A percentile compares a stretch with the other conserved stretches of the same genome.
Conservation (phyloP, 345 rosid species). For the Aquilaria malaccensis region DNA sequence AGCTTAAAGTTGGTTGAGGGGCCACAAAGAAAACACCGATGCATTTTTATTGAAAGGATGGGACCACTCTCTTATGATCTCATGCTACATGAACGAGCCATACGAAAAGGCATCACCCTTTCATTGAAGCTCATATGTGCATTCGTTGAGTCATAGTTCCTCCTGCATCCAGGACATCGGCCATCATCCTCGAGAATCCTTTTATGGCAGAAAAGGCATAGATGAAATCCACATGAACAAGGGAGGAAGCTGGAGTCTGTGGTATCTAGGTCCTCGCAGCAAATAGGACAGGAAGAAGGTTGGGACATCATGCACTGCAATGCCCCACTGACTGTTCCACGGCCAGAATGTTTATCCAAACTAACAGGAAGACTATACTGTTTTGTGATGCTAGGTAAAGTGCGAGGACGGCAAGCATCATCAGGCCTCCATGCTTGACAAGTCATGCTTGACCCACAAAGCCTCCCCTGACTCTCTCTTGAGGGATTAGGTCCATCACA, state of each 20-base stretch:
- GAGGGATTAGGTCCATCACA: background rate
- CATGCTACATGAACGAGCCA: slow-evolving; percentile 13
- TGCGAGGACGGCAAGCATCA: slow-evolving; percentile 12
- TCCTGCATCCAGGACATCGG: slow-evolving; percentile 38
- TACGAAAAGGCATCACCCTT: slow-evolving; percentile 12
- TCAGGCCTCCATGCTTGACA: slow-evolving; percentile 17
- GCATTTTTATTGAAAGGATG: background rate
- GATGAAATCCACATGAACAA: slow-evolving; percentile 34
- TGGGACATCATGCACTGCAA: slow-evolving; percentile 7
- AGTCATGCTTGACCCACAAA: slow-evolving; percentile 6
- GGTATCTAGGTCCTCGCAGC: slow-evolving; percentile 32
- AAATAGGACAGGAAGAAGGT: slow-evolving; percentile 27
- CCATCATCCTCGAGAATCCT: slow-evolving; percentile 30
- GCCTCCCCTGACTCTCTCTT: background rate
- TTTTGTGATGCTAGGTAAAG: slow-evolving; percentile 12
- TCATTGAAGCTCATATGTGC: slow-evolving; percentile 9
- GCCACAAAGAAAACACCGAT: too few relatives aligned
- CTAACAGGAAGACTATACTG: slow-evolving; percentile 6
- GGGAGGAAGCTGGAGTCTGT: slow-evolving; percentile 37
- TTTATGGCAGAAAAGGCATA: slow-evolving; percentile 42
- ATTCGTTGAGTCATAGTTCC: slow-evolving; percentile 12
- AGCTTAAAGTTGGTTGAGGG: too few relatives aligned
- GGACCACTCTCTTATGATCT: slow-evolving; percentile 6
- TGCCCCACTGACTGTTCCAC: slow-evolving; percentile 8
- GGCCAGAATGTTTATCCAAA: slow-evolving; percentile 13